Base-by-base conservation (phyloP, 2,329 filamentous ascomycete genomes). In the Basipetospora sp. region DNA sequence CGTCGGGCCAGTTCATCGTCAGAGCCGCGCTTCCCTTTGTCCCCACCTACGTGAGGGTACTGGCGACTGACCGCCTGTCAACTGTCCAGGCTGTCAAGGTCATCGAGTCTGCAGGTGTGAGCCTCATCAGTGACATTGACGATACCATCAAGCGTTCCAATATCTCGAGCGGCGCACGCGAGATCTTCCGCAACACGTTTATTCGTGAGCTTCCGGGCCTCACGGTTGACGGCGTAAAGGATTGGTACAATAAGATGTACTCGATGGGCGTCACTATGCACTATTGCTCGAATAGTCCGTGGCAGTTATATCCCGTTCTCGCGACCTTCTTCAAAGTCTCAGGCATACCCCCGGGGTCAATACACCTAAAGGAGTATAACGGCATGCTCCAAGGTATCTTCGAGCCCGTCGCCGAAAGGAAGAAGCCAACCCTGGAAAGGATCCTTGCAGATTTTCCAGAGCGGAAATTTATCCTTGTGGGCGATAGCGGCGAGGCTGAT, bases 201-300 rank as follows among this genome's bases (percentile, higher is more conserved):
- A 79, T 94, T 38, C 78, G 87, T 8, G 85, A 94, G 31, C 64
- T 96, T 1, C 66, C 61, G 3, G 85, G 88, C 42, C 65, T 96
- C 32, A 85, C 77, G 0, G 76, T 98, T 16, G 79, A 86, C 13
- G 90, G 90, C 2, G 87, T 96, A 15, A 73, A 67, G 41, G 84
- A 92, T 44, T 96, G 90, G 88, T 98, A 96, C 53, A 74, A 66
- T 26, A 67, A 67, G 15, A 68, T 98, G 59, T 70, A 80, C 28
- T 66, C 76, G 15, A 74, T 88, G 61, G 86, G 87, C 14, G 88
- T 96, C 17, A 74, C 77, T 48, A 71, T 98, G 37, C 92, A 98
- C 53, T 98, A 98, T 55, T 92, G 94, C 45, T 98, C 90, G n/a
- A 98, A 98, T 57, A 93, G 88, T 36, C 90, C 90, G 1, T 98